Percentiles rank a stretch among this genome's conserved stretches.
phyloP scores from a whole-genome alignment of 2,329 filamentous ascomycete species.

The Paraconiothyrium sp. region DNA sequence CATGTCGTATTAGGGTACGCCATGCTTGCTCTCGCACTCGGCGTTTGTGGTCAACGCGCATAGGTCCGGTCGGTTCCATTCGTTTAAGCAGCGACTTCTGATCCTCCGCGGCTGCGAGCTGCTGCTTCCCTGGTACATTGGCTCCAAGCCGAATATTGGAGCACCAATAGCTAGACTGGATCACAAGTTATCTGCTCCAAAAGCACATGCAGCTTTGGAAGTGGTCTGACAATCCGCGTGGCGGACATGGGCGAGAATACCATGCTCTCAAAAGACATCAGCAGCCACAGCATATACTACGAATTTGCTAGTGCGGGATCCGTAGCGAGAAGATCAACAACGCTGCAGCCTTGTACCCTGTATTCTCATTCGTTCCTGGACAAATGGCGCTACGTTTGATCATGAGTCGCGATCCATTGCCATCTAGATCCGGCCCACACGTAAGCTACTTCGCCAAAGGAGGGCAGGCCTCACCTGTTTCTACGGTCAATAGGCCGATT shows the following conservation, averaged over 20 bases:
- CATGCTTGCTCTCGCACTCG: constrained; percentile 38
- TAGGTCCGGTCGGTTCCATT: constrained; percentile 32
- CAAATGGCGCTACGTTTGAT: constrained; percentile 1
- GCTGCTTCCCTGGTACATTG: constrained; percentile 22
- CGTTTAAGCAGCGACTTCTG: constrained; percentile 27
- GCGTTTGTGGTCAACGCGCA: constrained; percentile 35
- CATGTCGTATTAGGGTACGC: constrained; percentile 29
- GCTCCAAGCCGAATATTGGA: constrained; percentile 18
- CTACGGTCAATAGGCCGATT: constrained; percentile 3
- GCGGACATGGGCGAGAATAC: constrained; percentile 37
- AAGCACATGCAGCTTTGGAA: constrained; percentile 20
- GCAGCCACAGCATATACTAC: constrained; percentile 2
- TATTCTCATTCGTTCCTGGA: constrained; percentile 3
- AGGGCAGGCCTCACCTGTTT: neutral
- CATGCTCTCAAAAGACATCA: constrained; percentile 12
- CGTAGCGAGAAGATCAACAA: neutral
- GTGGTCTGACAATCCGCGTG: constrained; percentile 27
- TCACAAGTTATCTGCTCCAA: constrained; percentile 22
- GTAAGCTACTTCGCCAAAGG: neutral
- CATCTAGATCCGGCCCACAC: neutral
- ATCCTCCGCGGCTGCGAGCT: constrained; percentile 27
- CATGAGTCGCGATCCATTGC: neutral
- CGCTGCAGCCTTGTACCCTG: constrained; percentile 7
- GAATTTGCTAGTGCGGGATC: constrained; percentile 1
- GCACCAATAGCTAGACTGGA: constrained; percentile 23